Evolutionary conservation across 345 rosid genomes (phyloP).

Genomic region (Melastoma malabathricum): DNA sequence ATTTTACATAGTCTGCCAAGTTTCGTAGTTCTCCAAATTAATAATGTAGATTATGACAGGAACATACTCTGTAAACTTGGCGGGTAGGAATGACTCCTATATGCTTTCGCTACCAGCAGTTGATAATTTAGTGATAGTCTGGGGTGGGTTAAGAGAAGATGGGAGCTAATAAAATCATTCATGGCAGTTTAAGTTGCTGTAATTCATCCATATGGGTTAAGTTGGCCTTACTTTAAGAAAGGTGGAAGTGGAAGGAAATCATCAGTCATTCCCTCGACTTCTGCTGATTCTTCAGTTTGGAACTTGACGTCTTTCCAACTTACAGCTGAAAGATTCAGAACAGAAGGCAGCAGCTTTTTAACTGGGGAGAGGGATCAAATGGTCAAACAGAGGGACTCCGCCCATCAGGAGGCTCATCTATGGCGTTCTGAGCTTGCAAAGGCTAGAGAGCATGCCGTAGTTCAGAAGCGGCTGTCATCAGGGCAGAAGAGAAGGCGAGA

Average conservation of each 20-base stretch:
- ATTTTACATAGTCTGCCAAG: too few species aligned
- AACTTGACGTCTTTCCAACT: neutral
- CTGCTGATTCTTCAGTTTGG: neutral
- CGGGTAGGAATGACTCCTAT: too few species aligned
- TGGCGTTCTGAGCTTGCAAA: constrained; percentile 93
- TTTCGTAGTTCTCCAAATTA: too few species aligned
- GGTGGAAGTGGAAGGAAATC: neutral
- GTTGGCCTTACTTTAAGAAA: too few species aligned
- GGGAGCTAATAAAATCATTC: too few species aligned
- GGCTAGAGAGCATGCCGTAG: constrained; percentile 75
- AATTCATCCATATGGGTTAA: too few species aligned
- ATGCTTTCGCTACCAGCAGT: too few species aligned
- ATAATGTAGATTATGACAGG: too few species aligned
- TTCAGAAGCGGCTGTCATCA: constrained; percentile 67
- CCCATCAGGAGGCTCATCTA: constrained; percentile 70
- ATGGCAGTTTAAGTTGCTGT: too few species aligned
- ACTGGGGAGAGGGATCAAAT: constrained; percentile 61
- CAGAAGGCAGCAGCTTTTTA: constrained; percentile 42
- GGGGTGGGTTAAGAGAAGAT: too few species aligned
- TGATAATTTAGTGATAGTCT: too few species aligned
- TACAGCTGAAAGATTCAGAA: constrained; percentile 64
- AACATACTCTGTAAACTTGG: too few species aligned
- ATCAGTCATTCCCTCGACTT: neutral
- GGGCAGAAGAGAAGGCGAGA: constrained; percentile 80
- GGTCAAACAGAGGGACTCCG: constrained; percentile 65